Evolutionary conservation across 2,329 filamentous ascomycete species (phyloP).

Genomic region (Epichloe elymi): DNA sequence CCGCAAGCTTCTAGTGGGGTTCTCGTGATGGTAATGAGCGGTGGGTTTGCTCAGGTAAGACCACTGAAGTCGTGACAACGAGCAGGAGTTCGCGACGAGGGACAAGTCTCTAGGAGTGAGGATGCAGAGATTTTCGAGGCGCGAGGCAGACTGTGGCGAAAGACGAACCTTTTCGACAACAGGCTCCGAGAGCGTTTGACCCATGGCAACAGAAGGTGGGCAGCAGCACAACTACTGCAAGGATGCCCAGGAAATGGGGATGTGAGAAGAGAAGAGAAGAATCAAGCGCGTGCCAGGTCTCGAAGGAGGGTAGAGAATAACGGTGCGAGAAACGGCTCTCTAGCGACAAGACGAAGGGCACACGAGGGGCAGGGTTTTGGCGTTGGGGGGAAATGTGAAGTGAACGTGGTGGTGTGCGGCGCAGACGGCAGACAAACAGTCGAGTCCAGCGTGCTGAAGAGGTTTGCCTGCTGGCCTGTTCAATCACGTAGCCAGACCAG

Average conservation of each 20-base stretch:
- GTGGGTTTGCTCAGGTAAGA: not conserved
- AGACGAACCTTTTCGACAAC: slow-evolving; percentile 85
- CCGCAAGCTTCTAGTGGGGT: slow-evolving; percentile 2
- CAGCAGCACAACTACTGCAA: slow-evolving; percentile 14
- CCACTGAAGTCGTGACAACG: not conserved
- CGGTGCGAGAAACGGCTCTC: slow-evolving; percentile 1
- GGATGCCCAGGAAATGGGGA: slow-evolving; percentile 8
- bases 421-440: not conserved
- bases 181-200: slow-evolving; percentile 97
- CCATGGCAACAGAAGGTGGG: slow-evolving; percentile 48
- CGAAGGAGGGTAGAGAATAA: slow-evolving; percentile 3
- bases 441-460: not conserved
- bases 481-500: not conserved
- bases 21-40: slow-evolving; percentile 1
- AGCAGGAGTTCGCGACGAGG: not conserved
- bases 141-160: not conserved
- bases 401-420: not conserved
- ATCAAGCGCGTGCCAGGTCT: not conserved
- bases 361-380: slow-evolving; percentile 3
- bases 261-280: slow-evolving; percentile 4
- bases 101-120: not conserved
- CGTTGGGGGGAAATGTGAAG: slow-evolving; percentile 1
- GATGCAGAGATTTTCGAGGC: not conserved
- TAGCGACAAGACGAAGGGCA: slow-evolving; percentile 3
- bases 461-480: not conserved